A percentile compares a stretch with the other conserved stretches of the same genome.
These are phyloP conservation scores for Lathyrus tuberosus DNA, from an alignment of 306 rosid species.

Conservation along the genomic window DNA sequence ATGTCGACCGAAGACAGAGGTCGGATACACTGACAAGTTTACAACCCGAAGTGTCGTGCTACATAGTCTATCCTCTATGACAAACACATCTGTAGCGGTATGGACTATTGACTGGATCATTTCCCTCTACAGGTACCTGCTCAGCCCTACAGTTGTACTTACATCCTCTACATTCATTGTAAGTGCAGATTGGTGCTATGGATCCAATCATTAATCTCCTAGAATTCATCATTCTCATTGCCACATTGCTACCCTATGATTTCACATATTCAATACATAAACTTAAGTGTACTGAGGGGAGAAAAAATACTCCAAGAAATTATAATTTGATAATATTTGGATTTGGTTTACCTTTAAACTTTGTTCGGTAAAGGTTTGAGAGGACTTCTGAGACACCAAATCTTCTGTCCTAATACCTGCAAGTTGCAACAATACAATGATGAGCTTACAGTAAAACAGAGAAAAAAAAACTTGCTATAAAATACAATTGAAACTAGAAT, in stretches of 20 bases:
- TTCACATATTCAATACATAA: constrained; percentile 2
- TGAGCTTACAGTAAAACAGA: no score
- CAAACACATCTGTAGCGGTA: constrained; percentile 96
- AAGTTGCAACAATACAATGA: background rate
- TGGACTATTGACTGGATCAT: constrained; percentile 88
- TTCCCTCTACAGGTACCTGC: constrained; percentile 95
- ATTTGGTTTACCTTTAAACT: constrained; percentile 52
- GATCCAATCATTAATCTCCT: constrained; percentile 95
- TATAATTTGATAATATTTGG: background rate
- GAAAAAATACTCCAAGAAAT: background rate
- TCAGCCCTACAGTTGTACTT: constrained; percentile 86
- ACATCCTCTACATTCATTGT: constrained; percentile 93
- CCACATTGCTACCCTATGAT: constrained; percentile 44
- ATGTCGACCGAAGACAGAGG: background rate
- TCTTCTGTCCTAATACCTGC: constrained; percentile 53
- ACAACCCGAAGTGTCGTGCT: background rate
- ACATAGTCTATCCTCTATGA: constrained; percentile 58
- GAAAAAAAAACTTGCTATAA: no score
- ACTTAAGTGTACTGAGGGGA: background rate
- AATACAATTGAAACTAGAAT: no score
- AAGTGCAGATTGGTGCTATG: constrained; percentile 91
- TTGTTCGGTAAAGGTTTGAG: constrained; percentile 38
- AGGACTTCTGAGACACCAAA: constrained; percentile 36
- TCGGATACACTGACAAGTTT: no score
- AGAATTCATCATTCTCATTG: constrained; percentile 44